Base-by-base conservation (phyloP, 352 stramenopile genomes). In the Globisporangium cylindrosporum region DNA sequence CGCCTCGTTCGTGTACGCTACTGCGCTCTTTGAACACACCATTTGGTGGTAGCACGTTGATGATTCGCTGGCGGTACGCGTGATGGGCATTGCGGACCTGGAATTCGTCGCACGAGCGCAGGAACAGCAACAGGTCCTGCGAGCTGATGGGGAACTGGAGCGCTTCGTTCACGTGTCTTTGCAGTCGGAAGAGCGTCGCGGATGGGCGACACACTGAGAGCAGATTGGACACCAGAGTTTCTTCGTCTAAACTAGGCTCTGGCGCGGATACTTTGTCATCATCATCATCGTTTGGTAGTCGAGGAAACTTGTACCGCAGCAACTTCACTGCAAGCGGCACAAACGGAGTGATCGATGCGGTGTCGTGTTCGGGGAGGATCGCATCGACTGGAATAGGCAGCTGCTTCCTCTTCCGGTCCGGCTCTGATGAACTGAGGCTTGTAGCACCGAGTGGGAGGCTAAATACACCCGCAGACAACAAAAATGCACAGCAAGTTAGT, bases 361-460 rank as follows among this genome's bases (percentile, higher is more conserved):
- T 78, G 43, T 88, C 78, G 41, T 84, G 73, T 54, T 91, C 85
- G 0, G 70, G 73, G 15, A 91, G 43, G 56, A 93, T 76, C n/a
- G 82, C 79, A 57, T 93, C 85, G 12, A 76, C 41, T 27, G 78
- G 71, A 22, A 93, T 66, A 20, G 85, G 85, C 7, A 93, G 63
- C 41, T 58, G 75, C 63, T 48, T 75, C n/a, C 32, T 60, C 48
- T 71, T 72, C 53, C 68, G 71, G 20, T 70, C 56, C 1, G 59
- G 36, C 25, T 62, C 58, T 34, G 63, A 61, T n/a, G 64, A 34
- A 58, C 65, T 58, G 49, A 82, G 49, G 81, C 68, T 65, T 29
- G 77, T 82, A 20, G 84, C 67, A 36, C 84, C 84, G 63, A 80
- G 81, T 9, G 81, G 81, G 29, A 93, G 70, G 15, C 84, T 93